Conservation (phyloP, 257 asterid genomes). For the Euphrasia confusa region DNA sequence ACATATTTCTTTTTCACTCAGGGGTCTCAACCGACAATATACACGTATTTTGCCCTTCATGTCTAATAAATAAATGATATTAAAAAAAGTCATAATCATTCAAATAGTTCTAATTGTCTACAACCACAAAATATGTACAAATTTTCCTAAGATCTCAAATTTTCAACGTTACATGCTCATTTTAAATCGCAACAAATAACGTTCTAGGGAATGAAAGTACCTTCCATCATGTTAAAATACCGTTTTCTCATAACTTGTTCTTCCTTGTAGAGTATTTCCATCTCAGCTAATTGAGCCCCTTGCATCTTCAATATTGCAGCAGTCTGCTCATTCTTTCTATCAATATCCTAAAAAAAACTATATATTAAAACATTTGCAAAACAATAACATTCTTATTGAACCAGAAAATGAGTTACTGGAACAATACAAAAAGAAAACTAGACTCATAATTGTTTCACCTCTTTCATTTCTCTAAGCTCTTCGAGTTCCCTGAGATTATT, state of each 20-base stretch:
- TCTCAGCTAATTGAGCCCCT: slow-evolving; percentile 92
- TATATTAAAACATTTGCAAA: slow-evolving; percentile 22
- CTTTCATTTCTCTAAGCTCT: slow-evolving; percentile 96
- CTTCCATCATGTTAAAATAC: slow-evolving; percentile 92
- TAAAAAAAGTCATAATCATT: slow-evolving; percentile 12
- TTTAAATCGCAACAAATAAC: background rate
- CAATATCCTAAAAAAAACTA: slow-evolving; percentile 59
- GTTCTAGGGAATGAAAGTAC: slow-evolving; percentile 30
- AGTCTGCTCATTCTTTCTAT: slow-evolving; percentile 93
- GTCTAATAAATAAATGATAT: slow-evolving; percentile 38
- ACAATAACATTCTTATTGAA: background rate
- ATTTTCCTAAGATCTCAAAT: background rate
- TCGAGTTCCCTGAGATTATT: slow-evolving; percentile 81
- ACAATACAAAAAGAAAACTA: background rate
- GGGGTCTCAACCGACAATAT: slow-evolving; percentile 90
- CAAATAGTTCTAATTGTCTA: slow-evolving; percentile 16
- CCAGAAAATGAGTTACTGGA: background rate
- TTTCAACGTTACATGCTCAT: background rate
- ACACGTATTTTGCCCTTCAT: slow-evolving; percentile 98
- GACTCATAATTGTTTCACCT: slow-evolving; percentile 42
- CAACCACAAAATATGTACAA: background rate
- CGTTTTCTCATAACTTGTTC: slow-evolving; percentile 86
- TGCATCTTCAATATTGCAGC: slow-evolving; percentile 94
- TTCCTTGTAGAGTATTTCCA: slow-evolving; percentile 88
- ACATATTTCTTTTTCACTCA: slow-evolving; percentile 62